Percentiles rank a stretch among this genome's conserved stretches.
Conservation (phyloP, 495 filamentous ascomycete genomes). For the Entonaema liquescens region DNA sequence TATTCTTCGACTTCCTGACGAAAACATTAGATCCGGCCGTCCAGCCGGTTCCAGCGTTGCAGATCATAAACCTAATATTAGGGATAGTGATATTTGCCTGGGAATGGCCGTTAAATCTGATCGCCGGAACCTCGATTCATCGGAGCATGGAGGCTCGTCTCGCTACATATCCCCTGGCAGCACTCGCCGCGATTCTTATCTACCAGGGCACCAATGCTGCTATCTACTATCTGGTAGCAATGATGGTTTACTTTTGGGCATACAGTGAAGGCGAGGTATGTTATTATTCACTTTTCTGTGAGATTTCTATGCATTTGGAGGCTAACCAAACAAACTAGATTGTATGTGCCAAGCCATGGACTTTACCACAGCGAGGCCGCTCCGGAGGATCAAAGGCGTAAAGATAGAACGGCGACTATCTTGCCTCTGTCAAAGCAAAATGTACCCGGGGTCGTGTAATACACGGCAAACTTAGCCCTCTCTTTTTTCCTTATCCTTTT, state of each 20-base stretch:
- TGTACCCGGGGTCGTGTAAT: conserved; percentile 29
- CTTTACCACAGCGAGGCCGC: conserved; percentile 56
- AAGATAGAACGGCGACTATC: conserved; percentile 37
- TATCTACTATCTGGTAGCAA: conserved; percentile 89
- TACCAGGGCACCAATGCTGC: conserved; percentile 95
- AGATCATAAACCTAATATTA: conserved; percentile 93
- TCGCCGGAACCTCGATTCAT: conserved; percentile 76
- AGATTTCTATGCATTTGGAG: background rate
- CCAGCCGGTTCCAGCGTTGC: conserved; percentile 85
- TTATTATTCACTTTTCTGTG: conserved; percentile 4
- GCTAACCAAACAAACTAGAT: conserved; percentile 47
- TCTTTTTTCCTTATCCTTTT: background rate
- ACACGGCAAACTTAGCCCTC: conserved; percentile 9
- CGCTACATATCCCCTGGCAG: conserved; percentile 80
- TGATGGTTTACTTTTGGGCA: conserved; percentile 93
- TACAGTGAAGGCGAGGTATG: conserved; percentile 96
- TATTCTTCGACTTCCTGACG: conserved; percentile 97
- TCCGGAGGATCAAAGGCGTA: conserved; percentile 47
- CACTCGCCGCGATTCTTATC: conserved; percentile 76
- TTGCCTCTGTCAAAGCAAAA: conserved; percentile 1
- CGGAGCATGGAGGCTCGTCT: conserved; percentile 87
- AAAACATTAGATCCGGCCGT: conserved; percentile 89
- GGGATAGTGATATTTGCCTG: conserved; percentile 81
- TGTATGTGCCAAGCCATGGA: conserved; percentile 62
- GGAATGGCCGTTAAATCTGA: conserved; percentile 85